These are phyloP conservation scores for Aspergillus eucalypticola DNA, from an alignment of 2,329 filamentous ascomycete genomes.

Conservation along the genomic window DNA sequence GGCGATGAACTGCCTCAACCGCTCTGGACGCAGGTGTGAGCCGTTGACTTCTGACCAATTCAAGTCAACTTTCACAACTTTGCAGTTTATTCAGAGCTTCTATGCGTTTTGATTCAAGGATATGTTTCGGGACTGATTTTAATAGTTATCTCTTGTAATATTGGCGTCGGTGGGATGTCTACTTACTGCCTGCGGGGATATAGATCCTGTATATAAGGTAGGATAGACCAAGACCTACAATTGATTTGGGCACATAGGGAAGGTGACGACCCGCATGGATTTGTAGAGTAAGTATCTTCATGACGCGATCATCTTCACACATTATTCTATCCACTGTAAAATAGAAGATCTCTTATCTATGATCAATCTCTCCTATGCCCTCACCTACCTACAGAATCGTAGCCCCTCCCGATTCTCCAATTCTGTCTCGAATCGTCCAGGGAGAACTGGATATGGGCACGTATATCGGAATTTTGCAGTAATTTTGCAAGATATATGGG, in stretches of 20 bases:
- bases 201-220: not conserved
- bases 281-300: not conserved
- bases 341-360: too few relatives aligned
- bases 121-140: not conserved
- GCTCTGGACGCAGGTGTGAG: slow-evolving; percentile 40
- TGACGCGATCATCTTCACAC: not conserved
- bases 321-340: not conserved
- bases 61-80: not conserved
- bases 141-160: not conserved
- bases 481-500: too few relatives aligned
- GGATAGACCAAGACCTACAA: not conserved
- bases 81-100: not conserved
- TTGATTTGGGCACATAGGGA: not conserved
- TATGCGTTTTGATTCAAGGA: not conserved
- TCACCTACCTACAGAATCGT: too few relatives aligned
- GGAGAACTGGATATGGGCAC: too few relatives aligned
- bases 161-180: too few relatives aligned
- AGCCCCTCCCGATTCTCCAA: too few relatives aligned
- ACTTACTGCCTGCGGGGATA: not conserved
- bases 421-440: too few relatives aligned
- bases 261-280: not conserved
- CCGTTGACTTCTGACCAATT: not conserved
- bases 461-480: too few relatives aligned
- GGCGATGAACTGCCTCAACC: slow-evolving; percentile 41
- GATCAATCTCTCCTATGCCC: too few relatives aligned